phyloP scores from a whole-genome alignment of 164 flowering plant species.

The Magnolia officinalis region DNA sequence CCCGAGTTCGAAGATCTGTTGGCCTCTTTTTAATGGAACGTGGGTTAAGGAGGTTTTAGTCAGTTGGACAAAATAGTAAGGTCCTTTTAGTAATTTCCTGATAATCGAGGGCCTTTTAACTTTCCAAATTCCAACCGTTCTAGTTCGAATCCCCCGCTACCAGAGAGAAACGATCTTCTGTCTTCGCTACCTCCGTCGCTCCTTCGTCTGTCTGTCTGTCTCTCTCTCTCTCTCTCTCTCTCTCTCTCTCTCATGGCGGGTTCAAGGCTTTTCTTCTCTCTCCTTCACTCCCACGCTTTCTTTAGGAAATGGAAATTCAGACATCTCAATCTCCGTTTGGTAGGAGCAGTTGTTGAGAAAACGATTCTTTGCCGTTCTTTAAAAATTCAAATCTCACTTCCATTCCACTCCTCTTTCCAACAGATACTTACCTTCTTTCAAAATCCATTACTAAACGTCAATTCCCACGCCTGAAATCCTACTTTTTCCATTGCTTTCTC shows the following conservation, averaged over 20 bases:
- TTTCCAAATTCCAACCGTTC: not conserved
- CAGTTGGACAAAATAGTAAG: not conserved
- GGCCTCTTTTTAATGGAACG: too few relatives aligned
- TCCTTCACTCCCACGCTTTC: not conserved
- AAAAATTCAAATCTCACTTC: conserved; percentile 24
- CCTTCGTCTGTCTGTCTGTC: not conserved
- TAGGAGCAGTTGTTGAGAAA: conserved; percentile 28
- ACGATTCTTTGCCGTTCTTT: conserved; percentile 18
- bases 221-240: not conserved
- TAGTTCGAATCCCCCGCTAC: conserved; percentile 5
- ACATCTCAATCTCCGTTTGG: conserved; percentile 25
- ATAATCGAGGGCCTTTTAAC: not conserved
- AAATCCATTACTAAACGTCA: conserved; percentile 15
- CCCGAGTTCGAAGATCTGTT: too few relatives aligned
- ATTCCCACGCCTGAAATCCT: not conserved
- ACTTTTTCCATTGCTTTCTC: not conserved
- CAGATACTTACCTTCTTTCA: conserved; percentile 33
- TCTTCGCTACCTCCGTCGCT: not conserved
- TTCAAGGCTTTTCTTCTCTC: conserved; percentile 11
- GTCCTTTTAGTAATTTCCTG: not conserved
- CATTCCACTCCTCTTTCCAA: conserved; percentile 25
- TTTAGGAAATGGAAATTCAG: conserved; percentile 9
- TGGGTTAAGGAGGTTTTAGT: too few relatives aligned
- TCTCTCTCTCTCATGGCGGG: conserved; percentile 8
- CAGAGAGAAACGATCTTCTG: not conserved